Conservation (phyloP, 306 rosid species). For the Dryas drummondii region DNA sequence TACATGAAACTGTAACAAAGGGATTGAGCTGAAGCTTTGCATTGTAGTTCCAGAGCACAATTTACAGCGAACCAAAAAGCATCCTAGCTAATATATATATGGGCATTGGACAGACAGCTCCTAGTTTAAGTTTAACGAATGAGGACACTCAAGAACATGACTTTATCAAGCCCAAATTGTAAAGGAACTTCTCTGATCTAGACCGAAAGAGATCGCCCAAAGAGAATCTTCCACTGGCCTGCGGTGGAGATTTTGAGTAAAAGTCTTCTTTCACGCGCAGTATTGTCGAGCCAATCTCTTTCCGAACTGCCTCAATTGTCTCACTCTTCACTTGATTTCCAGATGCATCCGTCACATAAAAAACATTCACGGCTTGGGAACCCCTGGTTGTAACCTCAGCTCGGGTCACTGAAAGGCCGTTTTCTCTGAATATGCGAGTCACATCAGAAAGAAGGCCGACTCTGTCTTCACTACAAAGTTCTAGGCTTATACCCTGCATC, state of each 20-base stretch:
- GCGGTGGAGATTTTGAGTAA: constrained; percentile 47
- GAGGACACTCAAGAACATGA: constrained; percentile 55
- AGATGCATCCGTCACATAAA: constrained; percentile 79
- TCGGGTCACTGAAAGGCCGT: constrained; percentile 81
- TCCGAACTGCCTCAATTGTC: constrained; percentile 81
- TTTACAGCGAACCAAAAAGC: constrained; percentile 30
- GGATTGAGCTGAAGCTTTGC: constrained; percentile 10
- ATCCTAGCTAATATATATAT: constrained; percentile 39
- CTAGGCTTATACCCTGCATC: constrained; percentile 82
- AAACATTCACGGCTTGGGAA: constrained; percentile 73
- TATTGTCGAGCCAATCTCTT: constrained; percentile 74
- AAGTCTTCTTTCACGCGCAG: constrained; percentile 59
- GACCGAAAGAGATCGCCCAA: constrained; percentile 67
- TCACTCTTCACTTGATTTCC: constrained; percentile 80
- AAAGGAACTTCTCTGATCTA: constrained; percentile 85
- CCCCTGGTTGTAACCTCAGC: constrained; percentile 92
- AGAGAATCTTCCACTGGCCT: constrained; percentile 62
- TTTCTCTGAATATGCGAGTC: constrained; percentile 95
- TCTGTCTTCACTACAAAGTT: constrained; percentile 83
- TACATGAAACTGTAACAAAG: constrained; percentile 19
- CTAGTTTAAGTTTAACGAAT: constrained; percentile 9
- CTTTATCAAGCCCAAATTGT: constrained; percentile 82
- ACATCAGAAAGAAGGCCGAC: constrained; percentile 87
- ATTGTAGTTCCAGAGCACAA: constrained; percentile 24
- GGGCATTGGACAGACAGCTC: constrained; percentile 7